A percentile compares a stretch with the other conserved stretches of the same genome.
Evolutionary conservation across 129 eudicot genomes (phyloP).

Genomic region (Centaurea solstitialis): DNA sequence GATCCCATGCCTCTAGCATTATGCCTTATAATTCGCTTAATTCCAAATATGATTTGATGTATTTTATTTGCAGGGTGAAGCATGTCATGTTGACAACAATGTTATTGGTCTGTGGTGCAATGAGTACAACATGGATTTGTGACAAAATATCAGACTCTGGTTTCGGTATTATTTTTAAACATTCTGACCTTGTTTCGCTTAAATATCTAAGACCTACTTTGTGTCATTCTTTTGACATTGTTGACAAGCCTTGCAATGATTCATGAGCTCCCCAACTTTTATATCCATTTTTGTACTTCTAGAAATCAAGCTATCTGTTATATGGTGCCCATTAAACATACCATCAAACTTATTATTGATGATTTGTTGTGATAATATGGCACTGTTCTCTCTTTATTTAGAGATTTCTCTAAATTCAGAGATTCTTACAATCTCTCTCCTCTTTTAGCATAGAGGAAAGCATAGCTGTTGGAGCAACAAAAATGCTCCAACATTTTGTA

Average conservation of each 20-base stretch:
- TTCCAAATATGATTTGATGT: constrained; percentile 9
- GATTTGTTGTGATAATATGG: not conserved
- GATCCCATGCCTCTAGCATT: no score
- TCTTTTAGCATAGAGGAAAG: no score
- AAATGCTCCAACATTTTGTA: no score
- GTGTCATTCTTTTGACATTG: not conserved
- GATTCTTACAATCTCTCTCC: no score
- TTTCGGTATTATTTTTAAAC: constrained; percentile 62
- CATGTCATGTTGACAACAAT: constrained; percentile 82
- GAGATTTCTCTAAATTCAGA: no score
- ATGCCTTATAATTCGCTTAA: not conserved
- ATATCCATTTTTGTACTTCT: not conserved
- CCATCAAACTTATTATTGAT: not conserved
- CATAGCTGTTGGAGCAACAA: no score
- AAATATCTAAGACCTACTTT: not conserved
- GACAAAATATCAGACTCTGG: constrained; percentile 91
- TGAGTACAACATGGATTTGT: constrained; percentile 92
- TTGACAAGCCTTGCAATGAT: not conserved
- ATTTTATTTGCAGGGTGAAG: constrained; percentile 50
- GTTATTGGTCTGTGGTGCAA: constrained; percentile 90
- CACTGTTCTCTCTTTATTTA: no score
- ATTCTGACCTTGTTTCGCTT: not conserved
- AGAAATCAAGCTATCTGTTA: not conserved
- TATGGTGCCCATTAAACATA: not conserved
- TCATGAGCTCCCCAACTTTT: not conserved